Percentiles rank a stretch among this genome's conserved stretches.
Evolutionary conservation across 306 rosid genomes (phyloP).

Genomic region (Pachyrhizus erosus): DNA sequence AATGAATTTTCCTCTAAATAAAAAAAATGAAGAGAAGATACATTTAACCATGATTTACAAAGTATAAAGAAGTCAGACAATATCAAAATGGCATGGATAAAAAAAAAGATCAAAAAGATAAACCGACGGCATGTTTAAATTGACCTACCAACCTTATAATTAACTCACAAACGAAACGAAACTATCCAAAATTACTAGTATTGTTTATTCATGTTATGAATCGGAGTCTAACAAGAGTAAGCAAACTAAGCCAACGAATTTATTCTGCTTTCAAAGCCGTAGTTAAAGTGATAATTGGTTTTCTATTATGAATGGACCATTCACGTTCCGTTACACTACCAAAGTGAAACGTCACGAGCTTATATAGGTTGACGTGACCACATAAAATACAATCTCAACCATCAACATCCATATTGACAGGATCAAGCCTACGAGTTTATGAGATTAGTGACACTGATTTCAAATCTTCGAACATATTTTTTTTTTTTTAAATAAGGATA

Average conservation of each 20-base stretch:
- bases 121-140: background rate
- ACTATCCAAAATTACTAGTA: background rate
- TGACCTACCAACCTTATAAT: background rate
- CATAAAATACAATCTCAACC: background rate
- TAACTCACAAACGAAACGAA: background rate
- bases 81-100: background rate
- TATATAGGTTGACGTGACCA: background rate
- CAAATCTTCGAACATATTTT: background rate
- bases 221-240: background rate
- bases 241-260: background rate
- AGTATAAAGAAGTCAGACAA: background rate
- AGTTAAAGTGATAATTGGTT: background rate
- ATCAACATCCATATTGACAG: background rate
- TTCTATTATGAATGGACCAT: background rate
- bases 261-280: background rate
- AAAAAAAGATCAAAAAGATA: background rate
- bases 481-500: no score
- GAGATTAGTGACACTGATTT: background rate
- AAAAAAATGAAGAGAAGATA: background rate
- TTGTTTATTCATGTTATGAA: background rate
- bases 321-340: slow-evolving; percentile 2
- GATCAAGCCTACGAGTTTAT: background rate
- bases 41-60: background rate
- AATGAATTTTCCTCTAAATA: background rate
- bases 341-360: background rate